Conservation (phyloP, 805 yeast species). For the Lachancea thermotolerans region DNA sequence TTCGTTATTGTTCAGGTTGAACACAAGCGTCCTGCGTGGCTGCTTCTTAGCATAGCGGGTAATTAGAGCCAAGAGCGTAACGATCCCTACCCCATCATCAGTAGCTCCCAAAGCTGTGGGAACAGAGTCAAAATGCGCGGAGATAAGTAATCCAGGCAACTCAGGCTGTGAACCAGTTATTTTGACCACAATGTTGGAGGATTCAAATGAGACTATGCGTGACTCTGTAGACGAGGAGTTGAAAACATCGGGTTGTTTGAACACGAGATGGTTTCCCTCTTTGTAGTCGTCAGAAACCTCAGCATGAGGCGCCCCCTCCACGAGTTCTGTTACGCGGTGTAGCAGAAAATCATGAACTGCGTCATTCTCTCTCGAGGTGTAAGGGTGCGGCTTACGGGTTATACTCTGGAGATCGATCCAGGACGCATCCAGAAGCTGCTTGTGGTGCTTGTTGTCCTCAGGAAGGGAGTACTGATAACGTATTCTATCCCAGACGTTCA, state of each 20-base stretch:
- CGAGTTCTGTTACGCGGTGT: neutral
- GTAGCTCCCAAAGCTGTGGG: conserved; percentile 85
- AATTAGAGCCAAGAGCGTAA: conserved; percentile 67
- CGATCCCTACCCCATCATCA: conserved; percentile 88
- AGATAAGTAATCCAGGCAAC: conserved; percentile 62
- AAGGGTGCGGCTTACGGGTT: conserved; percentile 67
- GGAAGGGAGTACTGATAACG: conserved; percentile 18
- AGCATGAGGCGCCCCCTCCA: conserved; percentile 15
- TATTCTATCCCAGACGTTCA: conserved; percentile 28
- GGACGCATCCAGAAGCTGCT: conserved; percentile 31
- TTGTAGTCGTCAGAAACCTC: conserved; percentile 35
- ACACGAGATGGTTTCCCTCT: conserved; percentile 37
- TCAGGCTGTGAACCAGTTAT: conserved; percentile 54
- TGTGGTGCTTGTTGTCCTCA: conserved; percentile 37
- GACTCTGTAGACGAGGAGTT: conserved; percentile 35
- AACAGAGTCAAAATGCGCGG: conserved; percentile 87
- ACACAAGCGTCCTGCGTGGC: conserved; percentile 66
- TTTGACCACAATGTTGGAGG: conserved; percentile 72
- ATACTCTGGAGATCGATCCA: conserved; percentile 74
- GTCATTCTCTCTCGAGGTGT: conserved; percentile 70
- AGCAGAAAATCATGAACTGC: conserved; percentile 62
- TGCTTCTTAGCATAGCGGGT: conserved; percentile 40
- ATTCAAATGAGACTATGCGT: conserved; percentile 68
- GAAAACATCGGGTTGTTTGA: conserved; percentile 46
- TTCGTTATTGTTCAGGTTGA: conserved; percentile 86